Conservation (phyloP, 257 asterid species). For the Solanum virginianum region DNA sequence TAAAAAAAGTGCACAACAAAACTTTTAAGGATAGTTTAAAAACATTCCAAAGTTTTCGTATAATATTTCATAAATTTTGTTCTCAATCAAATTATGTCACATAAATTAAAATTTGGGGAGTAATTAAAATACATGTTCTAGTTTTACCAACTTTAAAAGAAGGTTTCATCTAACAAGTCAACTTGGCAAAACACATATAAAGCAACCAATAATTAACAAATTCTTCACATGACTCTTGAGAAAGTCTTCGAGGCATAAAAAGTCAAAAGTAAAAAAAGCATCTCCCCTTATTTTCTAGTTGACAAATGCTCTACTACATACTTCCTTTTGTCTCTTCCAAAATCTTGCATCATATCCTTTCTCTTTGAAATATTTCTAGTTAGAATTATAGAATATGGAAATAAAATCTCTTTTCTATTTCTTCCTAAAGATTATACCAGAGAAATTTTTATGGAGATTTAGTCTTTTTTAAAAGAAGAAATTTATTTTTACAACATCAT, state of each 20-base stretch:
- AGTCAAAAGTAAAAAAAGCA: neutral
- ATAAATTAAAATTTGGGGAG: too few relatives aligned
- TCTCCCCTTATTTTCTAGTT: neutral
- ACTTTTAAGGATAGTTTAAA: too few relatives aligned
- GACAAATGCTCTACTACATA: neutral
- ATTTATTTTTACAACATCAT: neutral
- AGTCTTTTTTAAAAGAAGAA: neutral
- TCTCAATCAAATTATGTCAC: too few relatives aligned
- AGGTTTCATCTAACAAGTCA: neutral
- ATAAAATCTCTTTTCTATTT: neutral
- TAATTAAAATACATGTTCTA: too few relatives aligned
- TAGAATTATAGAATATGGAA: neutral
- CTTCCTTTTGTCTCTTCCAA: neutral
- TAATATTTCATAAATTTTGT: too few relatives aligned
- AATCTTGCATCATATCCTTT: neutral
- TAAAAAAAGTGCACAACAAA: neutral
- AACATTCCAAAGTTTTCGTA: too few relatives aligned
- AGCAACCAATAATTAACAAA: too few relatives aligned
- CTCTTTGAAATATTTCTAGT: neutral
- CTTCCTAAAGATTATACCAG: neutral
- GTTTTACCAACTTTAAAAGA: too few relatives aligned
- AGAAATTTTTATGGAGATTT: neutral
- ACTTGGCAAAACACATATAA: neutral
- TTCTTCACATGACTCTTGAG: neutral
- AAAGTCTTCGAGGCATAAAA: neutral